Conservation (phyloP, 2,329 filamentous ascomycete species). For the Alternaria viburni region DNA sequence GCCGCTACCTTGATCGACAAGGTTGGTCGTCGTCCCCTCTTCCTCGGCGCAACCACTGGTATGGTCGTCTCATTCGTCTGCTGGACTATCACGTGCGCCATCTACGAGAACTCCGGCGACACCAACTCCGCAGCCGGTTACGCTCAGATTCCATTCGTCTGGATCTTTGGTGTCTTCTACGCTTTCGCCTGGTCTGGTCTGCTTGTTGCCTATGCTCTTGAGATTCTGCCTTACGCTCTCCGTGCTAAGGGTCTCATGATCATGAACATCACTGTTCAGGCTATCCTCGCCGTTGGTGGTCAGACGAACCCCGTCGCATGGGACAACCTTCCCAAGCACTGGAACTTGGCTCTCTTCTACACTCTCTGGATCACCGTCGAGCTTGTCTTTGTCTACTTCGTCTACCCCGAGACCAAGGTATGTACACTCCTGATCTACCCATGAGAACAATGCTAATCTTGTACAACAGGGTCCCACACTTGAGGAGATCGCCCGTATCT, state of each 20-base stretch:
- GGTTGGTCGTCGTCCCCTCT: conserved; percentile 63
- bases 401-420: conserved; percentile 60
- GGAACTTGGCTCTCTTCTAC: conserved; percentile 71
- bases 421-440: background rate
- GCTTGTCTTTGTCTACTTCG: conserved; percentile 62
- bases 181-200: conserved; percentile 65
- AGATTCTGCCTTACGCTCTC: conserved; percentile 58
- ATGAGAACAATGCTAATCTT: background rate
- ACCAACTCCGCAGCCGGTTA: conserved; percentile 48
- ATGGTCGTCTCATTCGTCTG: conserved; percentile 46
- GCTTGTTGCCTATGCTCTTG: conserved; percentile 60
- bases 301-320: conserved; percentile 68
- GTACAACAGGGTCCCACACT: conserved; percentile 65
- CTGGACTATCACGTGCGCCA: conserved; percentile 45
- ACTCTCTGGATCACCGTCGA: conserved; percentile 67
- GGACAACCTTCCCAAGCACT: conserved; percentile 62
- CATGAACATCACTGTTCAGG: conserved; percentile 70
- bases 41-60: conserved; percentile 53
- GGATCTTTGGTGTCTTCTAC: conserved; percentile 60
- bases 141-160: conserved; percentile 59
- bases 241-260: conserved; percentile 58
- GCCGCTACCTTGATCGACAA: conserved; percentile 63
- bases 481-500: conserved; percentile 72
- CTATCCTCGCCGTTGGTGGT: conserved; percentile 66
- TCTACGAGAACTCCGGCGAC: conserved; percentile 38